Conservation (phyloP, 2,329 filamentous ascomycete genomes). For the Colletotrichum sp. region DNA sequence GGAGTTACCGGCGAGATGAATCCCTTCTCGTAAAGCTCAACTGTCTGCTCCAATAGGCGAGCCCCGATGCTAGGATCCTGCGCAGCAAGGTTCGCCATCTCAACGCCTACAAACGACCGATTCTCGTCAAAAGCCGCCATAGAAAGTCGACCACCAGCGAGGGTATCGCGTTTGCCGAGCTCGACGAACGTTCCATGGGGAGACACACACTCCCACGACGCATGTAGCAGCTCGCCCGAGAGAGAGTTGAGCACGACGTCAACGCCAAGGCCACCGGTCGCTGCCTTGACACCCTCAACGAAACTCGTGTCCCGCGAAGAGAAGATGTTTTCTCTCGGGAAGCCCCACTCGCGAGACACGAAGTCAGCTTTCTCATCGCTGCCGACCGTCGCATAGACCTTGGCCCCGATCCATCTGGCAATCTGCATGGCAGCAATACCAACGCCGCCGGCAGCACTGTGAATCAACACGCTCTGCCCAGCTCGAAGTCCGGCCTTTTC, state of each 20-base stretch:
- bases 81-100: conserved; percentile 27
- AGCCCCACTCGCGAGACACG: not conserved
- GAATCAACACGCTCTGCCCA: conserved; percentile 24
- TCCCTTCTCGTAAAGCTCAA: not conserved
- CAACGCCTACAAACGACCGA: conserved; percentile 38
- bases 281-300: conserved; percentile 27
- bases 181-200: conserved; percentile 50
- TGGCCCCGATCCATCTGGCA: not conserved
- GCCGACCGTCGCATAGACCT: conserved; percentile 31
- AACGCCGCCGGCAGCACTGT: conserved; percentile 7
- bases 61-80: conserved; percentile 2
- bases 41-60: not conserved
- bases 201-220: conserved; percentile 50
- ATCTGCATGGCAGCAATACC: conserved; percentile 3
- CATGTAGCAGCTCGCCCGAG: conserved; percentile 45
- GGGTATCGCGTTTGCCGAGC: conserved; percentile 49
- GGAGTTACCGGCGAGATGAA: not conserved
- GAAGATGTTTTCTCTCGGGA: conserved; percentile 33
- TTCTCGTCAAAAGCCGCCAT: conserved; percentile 49
- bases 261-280: conserved; percentile 34
- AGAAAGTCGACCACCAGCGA: conserved; percentile 43
- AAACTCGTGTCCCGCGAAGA: conserved; percentile 34
- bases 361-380: conserved; percentile 16
- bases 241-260: conserved; percentile 47
- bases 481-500: conserved; percentile 28